A percentile compares a stretch with the other conserved stretches of the same genome.
phyloP scores from a whole-genome alignment of 2,329 filamentous ascomycete genomes.

The Ceratocystis alfenasii region DNA sequence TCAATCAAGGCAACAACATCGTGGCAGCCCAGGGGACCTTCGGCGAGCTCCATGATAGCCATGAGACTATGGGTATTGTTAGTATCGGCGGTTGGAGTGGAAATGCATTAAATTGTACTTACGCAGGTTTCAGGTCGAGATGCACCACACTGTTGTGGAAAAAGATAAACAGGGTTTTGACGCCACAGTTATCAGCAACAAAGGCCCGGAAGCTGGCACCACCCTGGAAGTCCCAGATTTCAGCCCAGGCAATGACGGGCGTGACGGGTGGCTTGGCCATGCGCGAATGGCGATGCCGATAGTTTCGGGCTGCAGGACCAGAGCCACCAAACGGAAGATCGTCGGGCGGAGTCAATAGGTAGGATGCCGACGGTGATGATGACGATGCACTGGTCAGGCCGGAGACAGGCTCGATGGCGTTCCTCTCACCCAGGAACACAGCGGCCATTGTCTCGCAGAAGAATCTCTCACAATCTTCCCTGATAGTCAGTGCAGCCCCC shows the following conservation, averaged over 20 bases:
- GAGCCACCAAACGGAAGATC: slow-evolving; percentile 29
- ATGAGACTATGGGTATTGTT: slow-evolving; percentile 50
- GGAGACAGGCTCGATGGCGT: slow-evolving; percentile 63
- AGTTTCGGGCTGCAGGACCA: slow-evolving; percentile 23
- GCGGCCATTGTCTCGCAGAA: slow-evolving; percentile 92
- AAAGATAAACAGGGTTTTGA: slow-evolving; percentile 76
- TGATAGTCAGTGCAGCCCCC: slow-evolving; percentile 93
- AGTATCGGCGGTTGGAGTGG: slow-evolving; percentile 24
- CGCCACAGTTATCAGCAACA: slow-evolving; percentile 55
- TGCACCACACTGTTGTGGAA: slow-evolving; percentile 61
- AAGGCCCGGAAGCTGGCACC: slow-evolving; percentile 80
- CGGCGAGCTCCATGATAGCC: slow-evolving; percentile 79
- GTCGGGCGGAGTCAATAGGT: slow-evolving; percentile 43
- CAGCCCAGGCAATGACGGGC: slow-evolving; percentile 52
- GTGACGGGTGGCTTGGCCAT: slow-evolving; percentile 24
- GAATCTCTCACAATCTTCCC: slow-evolving; percentile 99
- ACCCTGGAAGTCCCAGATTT: slow-evolving; percentile 76
- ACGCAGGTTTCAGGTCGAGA: slow-evolving; percentile 78
- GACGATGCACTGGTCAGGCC: slow-evolving; percentile 66
- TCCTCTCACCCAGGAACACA: slow-evolving; percentile 95
- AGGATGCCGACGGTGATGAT: slow-evolving; percentile 15
- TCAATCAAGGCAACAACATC: slow-evolving; percentile 73
- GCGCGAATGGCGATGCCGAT: neutral
- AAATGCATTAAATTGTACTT: slow-evolving; percentile 31
- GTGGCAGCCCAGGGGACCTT: slow-evolving; percentile 61